Conservation (phyloP, 202 grass and related monocot genomes). For the Panicum virgatum region DNA sequence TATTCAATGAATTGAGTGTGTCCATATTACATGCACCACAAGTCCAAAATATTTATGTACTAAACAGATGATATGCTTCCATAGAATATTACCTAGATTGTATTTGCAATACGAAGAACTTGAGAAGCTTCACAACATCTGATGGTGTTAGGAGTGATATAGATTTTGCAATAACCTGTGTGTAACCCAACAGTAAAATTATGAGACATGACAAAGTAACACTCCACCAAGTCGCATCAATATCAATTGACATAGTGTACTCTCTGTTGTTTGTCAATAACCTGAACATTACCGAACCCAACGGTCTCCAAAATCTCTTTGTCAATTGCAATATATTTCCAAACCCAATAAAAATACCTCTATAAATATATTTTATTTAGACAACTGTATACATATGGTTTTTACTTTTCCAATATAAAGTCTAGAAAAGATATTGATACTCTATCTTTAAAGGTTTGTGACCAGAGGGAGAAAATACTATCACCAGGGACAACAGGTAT, state of each 20-base stretch:
- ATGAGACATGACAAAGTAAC: conserved; percentile 27
- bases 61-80: conserved; percentile 1
- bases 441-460: background rate
- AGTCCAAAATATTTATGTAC: conserved; percentile 14
- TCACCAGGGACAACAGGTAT: background rate
- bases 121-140: conserved; percentile 78
- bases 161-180: conserved; percentile 83
- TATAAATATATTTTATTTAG: background rate
- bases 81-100: conserved; percentile 63
- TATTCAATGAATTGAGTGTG: background rate
- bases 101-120: conserved; percentile 62
- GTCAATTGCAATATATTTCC: background rate
- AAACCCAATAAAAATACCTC: background rate
- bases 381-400: background rate
- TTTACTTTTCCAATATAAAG: background rate
- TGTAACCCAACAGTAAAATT: conserved; percentile 36
- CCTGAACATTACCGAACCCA: background rate
- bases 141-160: conserved; percentile 70
- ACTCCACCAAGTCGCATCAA: conserved; percentile 22
- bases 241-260: background rate
- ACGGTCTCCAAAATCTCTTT: background rate
- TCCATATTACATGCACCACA: conserved; percentile 10
- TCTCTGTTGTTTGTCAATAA: background rate
- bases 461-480: background rate
- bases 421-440: background rate